Percentiles rank a stretch among this genome's conserved stretches.
phyloP scores from a whole-genome alignment of 257 asterid genomes.

The Cinchona pubescens region DNA sequence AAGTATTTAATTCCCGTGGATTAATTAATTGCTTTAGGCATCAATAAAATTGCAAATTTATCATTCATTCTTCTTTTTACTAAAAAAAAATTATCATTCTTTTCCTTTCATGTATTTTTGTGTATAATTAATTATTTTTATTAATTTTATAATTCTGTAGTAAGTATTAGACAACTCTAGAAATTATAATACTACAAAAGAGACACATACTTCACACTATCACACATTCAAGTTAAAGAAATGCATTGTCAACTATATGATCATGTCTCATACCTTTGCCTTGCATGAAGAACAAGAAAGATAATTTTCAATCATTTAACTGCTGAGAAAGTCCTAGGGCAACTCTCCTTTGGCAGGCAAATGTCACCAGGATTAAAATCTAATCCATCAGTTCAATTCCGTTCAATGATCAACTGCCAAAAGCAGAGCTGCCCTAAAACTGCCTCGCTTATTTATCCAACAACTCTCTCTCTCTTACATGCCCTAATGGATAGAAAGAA shows the following conservation, averaged over 20 bases:
- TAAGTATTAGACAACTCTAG: too few relatives aligned
- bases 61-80: too few relatives aligned
- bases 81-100: too few relatives aligned
- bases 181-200: too few relatives aligned
- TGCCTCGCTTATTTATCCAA: constrained; percentile 1
- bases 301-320: background rate
- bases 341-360: constrained; percentile 34
- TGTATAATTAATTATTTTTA: too few relatives aligned
- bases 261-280: background rate
- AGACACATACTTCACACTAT: too few relatives aligned
- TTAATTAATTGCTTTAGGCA: too few relatives aligned
- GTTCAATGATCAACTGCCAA: constrained; percentile 14
- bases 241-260: background rate
- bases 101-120: too few relatives aligned
- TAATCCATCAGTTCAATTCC: background rate
- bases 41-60: too few relatives aligned
- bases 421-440: constrained; percentile 22
- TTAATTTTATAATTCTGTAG: too few relatives aligned
- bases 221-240: background rate
- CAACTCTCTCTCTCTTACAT: background rate
- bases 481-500: background rate
- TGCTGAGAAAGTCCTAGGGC: constrained; percentile 27
- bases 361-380: background rate
- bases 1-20: too few relatives aligned
- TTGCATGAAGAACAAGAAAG: constrained; percentile 5